Conservation (phyloP, 306 rosid species). For the Begonia fuchsioides region DNA sequence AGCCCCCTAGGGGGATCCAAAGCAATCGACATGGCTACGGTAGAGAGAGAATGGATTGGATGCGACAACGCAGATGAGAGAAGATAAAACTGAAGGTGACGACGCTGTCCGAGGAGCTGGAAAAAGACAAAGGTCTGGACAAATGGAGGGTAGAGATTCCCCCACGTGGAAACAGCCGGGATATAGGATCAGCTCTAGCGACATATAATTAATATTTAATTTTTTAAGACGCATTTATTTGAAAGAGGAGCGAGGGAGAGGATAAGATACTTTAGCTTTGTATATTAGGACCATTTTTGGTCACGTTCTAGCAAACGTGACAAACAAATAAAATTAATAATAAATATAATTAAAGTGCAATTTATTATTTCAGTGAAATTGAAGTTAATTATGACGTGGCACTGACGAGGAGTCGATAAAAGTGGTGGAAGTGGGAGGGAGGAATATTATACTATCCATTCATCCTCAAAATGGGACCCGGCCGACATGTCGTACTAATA, state of each 20-base stretch:
- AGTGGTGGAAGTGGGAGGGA: too few species aligned
- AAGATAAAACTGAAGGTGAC: neutral
- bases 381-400: too few species aligned
- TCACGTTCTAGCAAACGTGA: neutral
- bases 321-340: neutral
- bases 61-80: neutral
- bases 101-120: neutral
- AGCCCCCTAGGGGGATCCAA: constrained; percentile 13
- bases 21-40: constrained; percentile 23
- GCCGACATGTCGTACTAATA: too few species aligned
- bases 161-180: constrained; percentile 1
- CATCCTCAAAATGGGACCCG: too few species aligned
- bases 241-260: neutral
- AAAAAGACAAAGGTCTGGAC: neutral
- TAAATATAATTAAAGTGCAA: neutral
- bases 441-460: too few species aligned
- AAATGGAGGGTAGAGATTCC: constrained; percentile 5
- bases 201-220: neutral
- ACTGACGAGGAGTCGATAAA: too few species aligned
- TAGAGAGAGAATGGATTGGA: neutral
- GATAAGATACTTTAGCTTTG: constrained; percentile 2
- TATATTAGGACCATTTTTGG: neutral
- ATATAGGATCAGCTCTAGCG: too few species aligned
- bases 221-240: neutral
- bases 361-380: too few species aligned